Evolutionary conservation across 208 protist genomes (phyloP).

Genomic region (Angomonas ambiguus): DNA sequence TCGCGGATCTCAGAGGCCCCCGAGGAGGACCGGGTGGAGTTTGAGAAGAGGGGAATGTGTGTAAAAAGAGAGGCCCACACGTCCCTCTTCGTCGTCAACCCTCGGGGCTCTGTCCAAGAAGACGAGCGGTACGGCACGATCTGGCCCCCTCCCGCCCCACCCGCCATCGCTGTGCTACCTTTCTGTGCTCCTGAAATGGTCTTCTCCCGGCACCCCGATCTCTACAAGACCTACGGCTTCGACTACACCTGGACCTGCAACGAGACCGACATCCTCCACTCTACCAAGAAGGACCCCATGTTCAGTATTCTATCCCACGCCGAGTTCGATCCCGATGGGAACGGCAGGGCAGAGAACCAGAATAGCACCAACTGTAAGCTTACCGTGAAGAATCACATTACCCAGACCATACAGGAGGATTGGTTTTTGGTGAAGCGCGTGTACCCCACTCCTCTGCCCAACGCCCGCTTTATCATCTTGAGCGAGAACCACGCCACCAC

Average conservation of each 20-base stretch:
- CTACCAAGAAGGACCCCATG: constrained; percentile 38
- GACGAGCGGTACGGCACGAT: constrained; percentile 36
- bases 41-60: constrained; percentile 63
- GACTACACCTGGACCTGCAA: constrained; percentile 53
- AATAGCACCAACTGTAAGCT: constrained; percentile 54
- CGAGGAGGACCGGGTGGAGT: constrained; percentile 41
- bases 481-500: constrained; percentile 48
- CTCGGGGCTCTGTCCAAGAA: constrained; percentile 37
- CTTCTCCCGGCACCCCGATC: constrained; percentile 72
- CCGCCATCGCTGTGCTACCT: constrained; percentile 59
- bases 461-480: constrained; percentile 40
- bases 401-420: constrained; percentile 46
- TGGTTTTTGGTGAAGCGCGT: constrained; percentile 63
- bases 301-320: constrained; percentile 42
- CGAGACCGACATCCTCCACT: not conserved
- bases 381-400: constrained; percentile 58
- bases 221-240: constrained; percentile 40
- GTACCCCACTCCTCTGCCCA: constrained; percentile 36
- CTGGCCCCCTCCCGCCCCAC: constrained; percentile 26
- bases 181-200: constrained; percentile 63
- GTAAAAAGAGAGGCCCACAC: constrained; percentile 23
- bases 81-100: constrained; percentile 58
- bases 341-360: not conserved
- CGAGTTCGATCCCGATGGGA: constrained; percentile 6
- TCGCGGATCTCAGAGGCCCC: constrained; percentile 17